Evolutionary conservation across 2,329 filamentous ascomycete genomes (phyloP).

Genomic region (Metarhizium guizhouense): DNA sequence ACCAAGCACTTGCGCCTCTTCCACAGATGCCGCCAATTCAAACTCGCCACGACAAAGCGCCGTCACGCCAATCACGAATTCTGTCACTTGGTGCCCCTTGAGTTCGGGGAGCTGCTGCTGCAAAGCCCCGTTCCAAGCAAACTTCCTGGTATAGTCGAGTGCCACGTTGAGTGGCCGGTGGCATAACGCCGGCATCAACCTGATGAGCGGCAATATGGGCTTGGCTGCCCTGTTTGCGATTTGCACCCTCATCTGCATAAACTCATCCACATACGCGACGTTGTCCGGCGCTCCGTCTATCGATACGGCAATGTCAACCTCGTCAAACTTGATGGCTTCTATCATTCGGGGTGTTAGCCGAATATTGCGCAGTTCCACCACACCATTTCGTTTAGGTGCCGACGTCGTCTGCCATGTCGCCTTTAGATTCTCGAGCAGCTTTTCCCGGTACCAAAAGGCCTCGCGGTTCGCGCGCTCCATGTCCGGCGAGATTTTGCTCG

Average conservation of each 20-base stretch:
- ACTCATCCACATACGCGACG: conserved; percentile 36
- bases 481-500: conserved; percentile 69
- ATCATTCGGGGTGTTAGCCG: conserved; percentile 71
- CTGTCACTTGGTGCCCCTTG: conserved; percentile 45
- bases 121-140: conserved; percentile 77
- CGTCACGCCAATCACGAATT: conserved; percentile 61
- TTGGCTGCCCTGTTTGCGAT: conserved; percentile 64
- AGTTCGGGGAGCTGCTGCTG: conserved; percentile 65
- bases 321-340: conserved; percentile 72
- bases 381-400: conserved; percentile 47
- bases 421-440: conserved; percentile 60
- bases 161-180: conserved; percentile 64
- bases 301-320: conserved; percentile 55
- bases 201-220: conserved; percentile 62
- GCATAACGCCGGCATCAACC: conserved; percentile 68
- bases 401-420: conserved; percentile 61
- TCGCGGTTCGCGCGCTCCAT: conserved; percentile 70
- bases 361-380: conserved; percentile 68
- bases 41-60: conserved; percentile 73
- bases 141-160: conserved; percentile 71
- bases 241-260: conserved; percentile 60
- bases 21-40: conserved; percentile 70
- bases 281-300: conserved; percentile 14
- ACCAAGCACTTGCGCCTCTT: conserved; percentile 59
- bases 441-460: conserved; percentile 86